Evolutionary conservation across 2,329 filamentous ascomycete genomes (phyloP), one percentile per base, ranked within the genome.

Genomic region (Penicillium concentricum): DNA sequence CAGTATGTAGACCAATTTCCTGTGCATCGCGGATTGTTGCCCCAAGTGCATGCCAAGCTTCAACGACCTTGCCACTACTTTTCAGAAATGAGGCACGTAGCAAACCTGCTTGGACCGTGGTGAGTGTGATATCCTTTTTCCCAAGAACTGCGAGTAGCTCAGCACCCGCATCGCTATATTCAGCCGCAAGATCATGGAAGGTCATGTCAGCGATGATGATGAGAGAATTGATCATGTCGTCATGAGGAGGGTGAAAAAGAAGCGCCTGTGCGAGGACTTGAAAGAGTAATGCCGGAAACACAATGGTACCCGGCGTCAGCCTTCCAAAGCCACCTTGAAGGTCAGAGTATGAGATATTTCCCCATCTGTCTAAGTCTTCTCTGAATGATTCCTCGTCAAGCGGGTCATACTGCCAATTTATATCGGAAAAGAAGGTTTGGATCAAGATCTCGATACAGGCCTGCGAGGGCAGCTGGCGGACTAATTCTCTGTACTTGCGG

Each of bases 21-120:
- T 64, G 62, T 15, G 58, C 62, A 57, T 64, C 61, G 20, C 62
- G 58, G 37, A 64, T 62, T 15, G 56, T 41, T 22, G 48, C 32
- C 28, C 60, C 60, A 45, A 64, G 58, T 34, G 44, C 32, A 59
- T 64, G 60, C 62, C 62, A 64, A 7, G 62, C 58, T 56, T 64
- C 62, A 47, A 64, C 35, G 10, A 64, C 62, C 38, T 56, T 54
- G 30, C 61, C 62, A 37, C 58, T 64, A 39, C 60, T 64, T 60
- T 64, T 64, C 52, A 62, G 52, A 42, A 64, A 64, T 3, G 59
- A 58, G 28, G 62, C 62, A 12, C 62, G 51, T 42, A 64, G 51
- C 37, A 64, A 42, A 28, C 57, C 58, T 38, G 57, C 44, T 58
- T 64, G 62, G 22, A 63, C 56, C 5, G 34, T 57, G 13, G 51